phyloP scores from a whole-genome alignment of 305 asterid genomes.

The Solanum hybrid region DNA sequence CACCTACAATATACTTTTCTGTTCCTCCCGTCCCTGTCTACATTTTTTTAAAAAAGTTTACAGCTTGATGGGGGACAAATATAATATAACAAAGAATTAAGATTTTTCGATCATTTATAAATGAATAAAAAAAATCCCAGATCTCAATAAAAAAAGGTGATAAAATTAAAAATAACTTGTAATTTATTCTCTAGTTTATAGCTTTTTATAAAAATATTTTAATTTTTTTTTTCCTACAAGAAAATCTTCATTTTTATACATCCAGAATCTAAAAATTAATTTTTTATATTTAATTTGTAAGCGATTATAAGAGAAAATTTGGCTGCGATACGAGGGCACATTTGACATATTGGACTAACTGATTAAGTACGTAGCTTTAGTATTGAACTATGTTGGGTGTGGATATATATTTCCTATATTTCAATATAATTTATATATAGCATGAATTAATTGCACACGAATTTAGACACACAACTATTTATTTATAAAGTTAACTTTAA shows the following conservation, averaged over 20 bases:
- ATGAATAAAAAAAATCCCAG: too few species aligned
- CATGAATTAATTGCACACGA: not conserved
- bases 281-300: too few species aligned
- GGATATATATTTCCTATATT: too few species aligned
- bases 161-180: not conserved
- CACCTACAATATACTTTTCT: not conserved
- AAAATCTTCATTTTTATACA: too few species aligned
- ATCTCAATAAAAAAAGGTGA: too few species aligned
- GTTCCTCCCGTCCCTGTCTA: not conserved
- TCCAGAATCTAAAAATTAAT: too few species aligned
- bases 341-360: too few species aligned
- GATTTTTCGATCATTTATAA: not conserved
- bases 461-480: not conserved
- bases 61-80: not conserved
- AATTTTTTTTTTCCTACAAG: not conserved
- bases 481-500: not conserved
- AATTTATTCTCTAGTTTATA: not conserved
- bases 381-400: not conserved
- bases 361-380: too few species aligned
- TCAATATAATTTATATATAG: not conserved
- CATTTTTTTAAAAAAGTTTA: not conserved
- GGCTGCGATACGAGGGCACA: too few species aligned
- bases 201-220: not conserved
- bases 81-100: not conserved
- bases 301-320: too few species aligned